Percentiles rank a stretch among this genome's conserved stretches.
Evolutionary conservation across 2,329 filamentous ascomycete species (phyloP).

Genomic region (Diplodia sapinea): DNA sequence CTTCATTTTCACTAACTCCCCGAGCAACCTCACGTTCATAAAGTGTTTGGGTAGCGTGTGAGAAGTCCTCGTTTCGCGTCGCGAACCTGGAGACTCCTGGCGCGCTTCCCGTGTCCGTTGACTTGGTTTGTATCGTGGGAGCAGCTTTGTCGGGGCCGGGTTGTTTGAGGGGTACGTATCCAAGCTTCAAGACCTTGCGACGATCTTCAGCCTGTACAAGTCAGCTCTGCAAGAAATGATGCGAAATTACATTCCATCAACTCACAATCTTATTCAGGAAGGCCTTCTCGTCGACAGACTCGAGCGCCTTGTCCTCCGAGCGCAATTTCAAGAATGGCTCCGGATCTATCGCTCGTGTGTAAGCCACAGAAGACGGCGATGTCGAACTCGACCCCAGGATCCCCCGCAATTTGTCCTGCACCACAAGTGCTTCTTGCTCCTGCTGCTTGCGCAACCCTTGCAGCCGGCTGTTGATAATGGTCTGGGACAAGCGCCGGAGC

Average conservation of each 20-base stretch:
- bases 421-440: conserved; percentile 66
- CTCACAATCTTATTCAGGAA: conserved; percentile 64
- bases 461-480: conserved; percentile 73
- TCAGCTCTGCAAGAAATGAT: conserved; percentile 32
- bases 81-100: conserved; percentile 72
- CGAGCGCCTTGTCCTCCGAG: conserved; percentile 66
- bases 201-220: conserved; percentile 59
- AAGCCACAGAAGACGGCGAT: not conserved
- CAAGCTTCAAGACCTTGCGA: conserved; percentile 66
- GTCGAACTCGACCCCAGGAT: not conserved
- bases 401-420: conserved; percentile 56
- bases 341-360: conserved; percentile 59
- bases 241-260: conserved; percentile 39
- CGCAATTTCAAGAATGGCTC: conserved; percentile 69
- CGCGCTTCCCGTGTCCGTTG: conserved; percentile 53
- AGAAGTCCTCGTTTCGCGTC: conserved; percentile 77
- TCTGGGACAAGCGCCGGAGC: conserved; percentile 76
- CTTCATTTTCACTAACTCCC: conserved; percentile 90
- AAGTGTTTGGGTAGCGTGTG: conserved; percentile 82
- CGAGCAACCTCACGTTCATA: conserved; percentile 93
- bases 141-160: conserved; percentile 41
- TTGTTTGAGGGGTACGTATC: conserved; percentile 69
- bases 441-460: conserved; percentile 70
- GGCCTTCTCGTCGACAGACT: conserved; percentile 62
- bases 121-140: conserved; percentile 41